phyloP scores from a whole-genome alignment of 2,329 filamentous ascomycete genomes.

The Diaporthe citri region DNA sequence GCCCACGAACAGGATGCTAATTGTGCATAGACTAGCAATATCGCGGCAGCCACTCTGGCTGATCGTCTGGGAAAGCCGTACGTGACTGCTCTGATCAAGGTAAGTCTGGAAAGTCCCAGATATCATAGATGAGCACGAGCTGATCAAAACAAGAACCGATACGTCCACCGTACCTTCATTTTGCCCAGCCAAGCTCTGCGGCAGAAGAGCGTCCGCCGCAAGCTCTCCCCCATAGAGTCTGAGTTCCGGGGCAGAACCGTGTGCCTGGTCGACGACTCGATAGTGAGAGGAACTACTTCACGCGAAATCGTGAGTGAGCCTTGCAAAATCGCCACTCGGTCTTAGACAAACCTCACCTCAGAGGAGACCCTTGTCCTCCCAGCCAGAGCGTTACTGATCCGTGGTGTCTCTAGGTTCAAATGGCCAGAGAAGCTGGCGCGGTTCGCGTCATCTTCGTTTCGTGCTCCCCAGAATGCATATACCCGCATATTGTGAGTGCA shows the following conservation, averaged over 20 bases:
- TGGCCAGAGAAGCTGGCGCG: conserved; percentile 10
- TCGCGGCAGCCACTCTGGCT: conserved; percentile 82
- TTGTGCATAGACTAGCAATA: conserved; percentile 77
- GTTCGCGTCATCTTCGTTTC: conserved; percentile 9
- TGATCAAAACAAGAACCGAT: conserved; percentile 73
- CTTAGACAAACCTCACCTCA: neutral
- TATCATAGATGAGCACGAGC: neutral
- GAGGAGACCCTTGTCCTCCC: neutral
- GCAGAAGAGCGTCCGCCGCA: conserved; percentile 88
- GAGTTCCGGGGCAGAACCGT: conserved; percentile 88
- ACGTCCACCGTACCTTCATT: conserved; percentile 80
- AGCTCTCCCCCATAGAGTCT: conserved; percentile 86
- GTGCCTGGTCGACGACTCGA: conserved; percentile 88
- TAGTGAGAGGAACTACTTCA: conserved; percentile 88
- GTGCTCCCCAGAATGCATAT: conserved; percentile 9
- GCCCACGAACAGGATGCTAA: conserved; percentile 51
- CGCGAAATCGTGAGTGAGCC: conserved; percentile 86
- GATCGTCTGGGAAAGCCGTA: conserved; percentile 81
- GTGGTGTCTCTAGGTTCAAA: neutral
- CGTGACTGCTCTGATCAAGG: conserved; percentile 79
- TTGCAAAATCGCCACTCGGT: conserved; percentile 51
- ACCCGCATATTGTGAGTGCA: conserved; percentile 12
- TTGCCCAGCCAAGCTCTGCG: conserved; percentile 81
- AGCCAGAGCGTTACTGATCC: neutral
- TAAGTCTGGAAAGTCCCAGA: neutral